phyloP scores from a whole-genome alignment of 208 protist genomes.

The Wallacemonas collosoma region DNA sequence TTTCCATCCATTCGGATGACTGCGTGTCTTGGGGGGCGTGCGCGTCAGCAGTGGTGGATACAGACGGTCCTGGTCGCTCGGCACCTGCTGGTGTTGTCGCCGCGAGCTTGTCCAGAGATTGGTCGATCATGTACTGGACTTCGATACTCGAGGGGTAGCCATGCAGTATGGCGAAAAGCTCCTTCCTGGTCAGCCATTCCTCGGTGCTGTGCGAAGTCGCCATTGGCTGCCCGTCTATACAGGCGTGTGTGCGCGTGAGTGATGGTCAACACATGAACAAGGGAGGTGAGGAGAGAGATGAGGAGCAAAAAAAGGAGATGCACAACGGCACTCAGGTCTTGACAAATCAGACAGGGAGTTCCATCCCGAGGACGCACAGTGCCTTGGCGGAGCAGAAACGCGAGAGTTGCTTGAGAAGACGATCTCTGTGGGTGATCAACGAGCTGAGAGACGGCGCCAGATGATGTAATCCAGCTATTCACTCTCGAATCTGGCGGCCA shows the following conservation, averaged over 20 bases:
- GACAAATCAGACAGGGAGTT: too few species aligned
- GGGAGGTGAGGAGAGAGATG: background rate
- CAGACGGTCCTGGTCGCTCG: background rate
- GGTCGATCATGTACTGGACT: slow-evolving; percentile 69
- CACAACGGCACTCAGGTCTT: too few species aligned
- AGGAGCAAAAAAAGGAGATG: slow-evolving; percentile 2
- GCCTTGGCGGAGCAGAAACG: too few species aligned
- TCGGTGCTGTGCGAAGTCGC: background rate
- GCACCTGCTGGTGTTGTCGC: background rate
- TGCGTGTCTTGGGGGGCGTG: background rate
- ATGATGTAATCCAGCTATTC: too few species aligned
- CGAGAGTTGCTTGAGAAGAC: too few species aligned
- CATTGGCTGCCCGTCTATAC: background rate
- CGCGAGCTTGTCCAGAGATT: slow-evolving; percentile 37
- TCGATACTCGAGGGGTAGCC: slow-evolving; percentile 55
- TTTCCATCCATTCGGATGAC: slow-evolving; percentile 24
- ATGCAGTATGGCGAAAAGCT: slow-evolving; percentile 40
- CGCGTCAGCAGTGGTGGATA: background rate
- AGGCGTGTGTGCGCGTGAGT: background rate
- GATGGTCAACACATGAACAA: too few species aligned
- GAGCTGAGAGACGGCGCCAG: too few species aligned
- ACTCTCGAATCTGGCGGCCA: too few species aligned
- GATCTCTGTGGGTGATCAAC: too few species aligned
- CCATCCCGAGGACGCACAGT: too few species aligned
- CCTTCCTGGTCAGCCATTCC: slow-evolving; percentile 24